Conservation (phyloP, 768 basidiomycete genomes). For the Termitomyces eurrhizus region DNA sequence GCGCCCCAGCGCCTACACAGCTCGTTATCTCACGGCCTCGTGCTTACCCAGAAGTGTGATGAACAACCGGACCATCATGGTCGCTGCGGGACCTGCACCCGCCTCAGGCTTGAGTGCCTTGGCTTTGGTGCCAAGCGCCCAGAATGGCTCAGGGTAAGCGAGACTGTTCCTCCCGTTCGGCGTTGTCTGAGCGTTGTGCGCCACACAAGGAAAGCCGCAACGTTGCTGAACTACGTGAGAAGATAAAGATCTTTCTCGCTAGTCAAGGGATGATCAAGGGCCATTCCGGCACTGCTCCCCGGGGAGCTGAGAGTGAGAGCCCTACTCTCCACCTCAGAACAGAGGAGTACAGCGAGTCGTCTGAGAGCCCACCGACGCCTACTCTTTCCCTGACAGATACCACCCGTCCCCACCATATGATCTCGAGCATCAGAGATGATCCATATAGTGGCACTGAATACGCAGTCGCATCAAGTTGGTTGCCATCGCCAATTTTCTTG, state of each 20-base stretch:
- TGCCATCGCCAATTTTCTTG: constrained; percentile 25
- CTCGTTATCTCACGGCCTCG: constrained; percentile 17
- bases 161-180: not conserved
- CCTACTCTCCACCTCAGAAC: constrained; percentile 49
- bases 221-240: constrained; percentile 66
- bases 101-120: constrained; percentile 79
- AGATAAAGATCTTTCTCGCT: constrained; percentile 75
- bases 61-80: constrained; percentile 61
- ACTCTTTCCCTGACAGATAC: constrained; percentile 23
- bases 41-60: constrained; percentile 69
- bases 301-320: constrained; percentile 51
- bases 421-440: constrained; percentile 24
- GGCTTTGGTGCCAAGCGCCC: constrained; percentile 85
- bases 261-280: constrained; percentile 90
- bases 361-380: constrained; percentile 30
- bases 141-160: constrained; percentile 77
- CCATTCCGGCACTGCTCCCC: constrained; percentile 68
- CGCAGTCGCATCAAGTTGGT: constrained; percentile 14
- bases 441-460: constrained; percentile 7
- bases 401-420: constrained; percentile 15
- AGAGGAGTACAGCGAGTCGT: constrained; percentile 37
- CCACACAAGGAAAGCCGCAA: constrained; percentile 59
- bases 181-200: constrained; percentile 9
- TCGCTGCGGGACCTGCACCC: constrained; percentile 71
- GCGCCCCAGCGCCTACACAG: constrained; percentile 11